These are phyloP conservation scores for Porcisia deanei DNA, from an alignment of 208 protist species.

Conservation along the genomic window DNA sequence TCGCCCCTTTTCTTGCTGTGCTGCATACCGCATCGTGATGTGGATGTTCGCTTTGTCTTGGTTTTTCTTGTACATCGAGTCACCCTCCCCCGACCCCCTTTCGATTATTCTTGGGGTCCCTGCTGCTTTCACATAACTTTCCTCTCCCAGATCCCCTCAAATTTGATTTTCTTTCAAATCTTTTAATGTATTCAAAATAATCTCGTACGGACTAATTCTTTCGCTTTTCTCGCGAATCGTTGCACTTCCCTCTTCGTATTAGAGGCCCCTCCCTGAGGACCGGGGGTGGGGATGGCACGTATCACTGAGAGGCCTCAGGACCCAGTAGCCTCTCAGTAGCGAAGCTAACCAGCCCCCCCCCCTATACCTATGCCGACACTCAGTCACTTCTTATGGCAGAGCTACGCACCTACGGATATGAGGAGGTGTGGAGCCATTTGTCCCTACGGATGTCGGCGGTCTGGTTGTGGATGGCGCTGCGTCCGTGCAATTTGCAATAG, in stretches of 20 bases:
- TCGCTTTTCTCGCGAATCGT: not conserved
- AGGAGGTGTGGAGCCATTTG: too few species aligned
- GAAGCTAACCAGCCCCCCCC: not conserved
- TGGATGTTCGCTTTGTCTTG: not conserved
- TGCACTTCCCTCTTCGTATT: not conserved
- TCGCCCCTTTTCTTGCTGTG: too few species aligned
- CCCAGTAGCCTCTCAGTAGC: not conserved
- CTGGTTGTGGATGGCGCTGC: too few species aligned
- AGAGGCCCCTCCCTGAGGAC: not conserved
- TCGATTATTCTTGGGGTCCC: not conserved
- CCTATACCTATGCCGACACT: too few species aligned
- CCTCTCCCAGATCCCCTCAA: not conserved
- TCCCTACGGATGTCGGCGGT: not conserved
- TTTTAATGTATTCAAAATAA: not conserved
- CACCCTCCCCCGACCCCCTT: not conserved
- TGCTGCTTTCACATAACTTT: not conserved
- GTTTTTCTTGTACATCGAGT: not conserved
- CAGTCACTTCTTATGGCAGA: not conserved
- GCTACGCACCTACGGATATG: not conserved
- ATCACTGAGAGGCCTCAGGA: not conserved
- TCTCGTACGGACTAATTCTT: not conserved
- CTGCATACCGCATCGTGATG: too few species aligned
- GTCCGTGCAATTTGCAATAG: not conserved
- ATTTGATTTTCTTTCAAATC: not conserved
- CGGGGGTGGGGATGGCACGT: not conserved